Percentiles rank a stretch among this genome's conserved stretches.
Evolutionary conservation across 805 yeast species (phyloP).

Genomic region (Hanseniaspora guilliermondii): DNA sequence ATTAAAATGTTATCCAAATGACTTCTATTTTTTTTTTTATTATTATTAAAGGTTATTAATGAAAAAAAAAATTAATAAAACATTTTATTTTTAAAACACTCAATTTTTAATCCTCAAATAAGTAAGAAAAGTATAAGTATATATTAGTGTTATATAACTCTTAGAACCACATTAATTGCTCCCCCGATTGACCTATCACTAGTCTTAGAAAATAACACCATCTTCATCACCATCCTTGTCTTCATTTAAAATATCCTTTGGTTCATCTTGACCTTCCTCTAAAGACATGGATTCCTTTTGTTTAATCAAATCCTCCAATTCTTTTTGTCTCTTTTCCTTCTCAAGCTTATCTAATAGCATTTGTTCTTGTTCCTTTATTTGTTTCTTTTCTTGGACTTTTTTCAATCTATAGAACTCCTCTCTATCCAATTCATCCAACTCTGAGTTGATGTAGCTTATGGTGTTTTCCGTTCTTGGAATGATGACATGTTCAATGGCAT

Average conservation of each 20-base stretch:
- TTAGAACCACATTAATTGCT: too few species aligned
- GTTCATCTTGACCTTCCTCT: slow-evolving; percentile 23
- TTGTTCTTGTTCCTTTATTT: slow-evolving; percentile 55
- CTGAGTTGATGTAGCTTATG: slow-evolving; percentile 80
- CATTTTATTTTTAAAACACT: neutral
- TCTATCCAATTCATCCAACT: slow-evolving; percentile 93
- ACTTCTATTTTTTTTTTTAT: neutral
- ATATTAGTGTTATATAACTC: too few species aligned
- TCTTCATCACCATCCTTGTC: slow-evolving; percentile 30
- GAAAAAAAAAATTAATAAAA: too few species aligned
- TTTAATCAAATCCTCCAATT: slow-evolving; percentile 18
- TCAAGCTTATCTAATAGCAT: slow-evolving; percentile 36
- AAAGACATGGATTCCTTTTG: slow-evolving; percentile 23
- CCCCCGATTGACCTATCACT: too few species aligned
- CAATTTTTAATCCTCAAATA: too few species aligned
- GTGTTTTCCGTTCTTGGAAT: slow-evolving; percentile 97
- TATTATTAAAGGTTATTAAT: too few species aligned
- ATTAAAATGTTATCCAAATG: too few species aligned
- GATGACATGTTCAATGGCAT: slow-evolving; percentile 95
- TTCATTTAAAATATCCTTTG: slow-evolving; percentile 14
- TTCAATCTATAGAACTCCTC: slow-evolving; percentile 94
- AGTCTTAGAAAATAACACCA: slow-evolving; percentile 36
- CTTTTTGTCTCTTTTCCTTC: slow-evolving; percentile 20
- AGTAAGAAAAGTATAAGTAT: too few species aligned
- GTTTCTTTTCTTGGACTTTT: slow-evolving; percentile 91